Evolutionary conservation across 1,139 yeast genomes (phyloP).

Genomic region (Taphrina populina): DNA sequence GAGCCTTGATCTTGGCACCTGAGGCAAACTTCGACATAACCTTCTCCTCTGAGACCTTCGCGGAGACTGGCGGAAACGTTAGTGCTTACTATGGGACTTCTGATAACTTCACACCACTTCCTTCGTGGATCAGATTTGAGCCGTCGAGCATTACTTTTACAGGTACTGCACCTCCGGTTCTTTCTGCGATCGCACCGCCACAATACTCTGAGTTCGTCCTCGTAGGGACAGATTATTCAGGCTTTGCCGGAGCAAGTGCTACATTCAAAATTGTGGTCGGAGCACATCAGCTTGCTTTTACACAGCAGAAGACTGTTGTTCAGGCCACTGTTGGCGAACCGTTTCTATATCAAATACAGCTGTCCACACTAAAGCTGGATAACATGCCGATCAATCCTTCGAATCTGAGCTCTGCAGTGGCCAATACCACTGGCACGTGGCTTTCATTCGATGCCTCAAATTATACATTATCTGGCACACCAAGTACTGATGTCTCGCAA

Average conservation of each 20-base stretch:
- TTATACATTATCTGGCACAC: conserved; percentile 61
- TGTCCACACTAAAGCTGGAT: conserved; percentile 61
- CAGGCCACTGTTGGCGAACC: conserved; percentile 65
- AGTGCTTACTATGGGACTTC: conserved; percentile 81
- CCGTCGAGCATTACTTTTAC: conserved; percentile 61
- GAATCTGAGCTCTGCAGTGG: conserved; percentile 56
- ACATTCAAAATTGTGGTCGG: conserved; percentile 76
- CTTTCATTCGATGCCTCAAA: conserved; percentile 62
- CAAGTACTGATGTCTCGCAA: conserved; percentile 51
- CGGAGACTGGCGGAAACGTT: conserved; percentile 49
- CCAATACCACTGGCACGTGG: conserved; percentile 54
- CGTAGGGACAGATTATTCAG: conserved; percentile 75
- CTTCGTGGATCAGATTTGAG: conserved; percentile 81
- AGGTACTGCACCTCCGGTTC: conserved; percentile 85
- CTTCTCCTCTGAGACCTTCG: conserved; percentile 62
- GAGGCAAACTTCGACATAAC: conserved; percentile 62
- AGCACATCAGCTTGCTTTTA: conserved; percentile 77
- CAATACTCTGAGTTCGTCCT: conserved; percentile 67
- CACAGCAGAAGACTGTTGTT: conserved; percentile 48
- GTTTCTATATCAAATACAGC: conserved; percentile 62
- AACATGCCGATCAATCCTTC: conserved; percentile 50
- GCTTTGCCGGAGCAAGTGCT: conserved; percentile 71
- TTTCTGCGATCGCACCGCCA: conserved; percentile 85
- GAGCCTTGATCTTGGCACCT: conserved; percentile 72
- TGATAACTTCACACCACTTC: conserved; percentile 77